Evolutionary conservation across 2,329 filamentous ascomycete genomes (phyloP), one percentile per base, ranked within the genome.

Genomic region (Penicillium psychrosexuale): DNA sequence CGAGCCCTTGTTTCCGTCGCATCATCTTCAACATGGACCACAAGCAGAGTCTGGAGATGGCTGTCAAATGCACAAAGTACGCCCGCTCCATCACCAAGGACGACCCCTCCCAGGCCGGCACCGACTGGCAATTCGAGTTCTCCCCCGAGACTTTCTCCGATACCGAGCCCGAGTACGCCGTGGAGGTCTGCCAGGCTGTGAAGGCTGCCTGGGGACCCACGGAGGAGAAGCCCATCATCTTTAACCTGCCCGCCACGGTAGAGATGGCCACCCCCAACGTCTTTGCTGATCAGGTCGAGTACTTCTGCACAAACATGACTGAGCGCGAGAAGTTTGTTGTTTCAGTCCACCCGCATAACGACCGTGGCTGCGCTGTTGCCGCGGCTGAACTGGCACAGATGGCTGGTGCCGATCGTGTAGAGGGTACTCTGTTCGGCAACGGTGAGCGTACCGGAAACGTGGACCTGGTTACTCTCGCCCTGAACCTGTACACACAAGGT

Each of bases 381-480:
- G 92, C 92, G 0, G 89, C 93, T 9, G 93, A 97, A 72, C 76
- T 97, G 66, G 93, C 89, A 7, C 92, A 97, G 74, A 97, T 97
- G 92, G 94, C 92, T 17, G 94, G 93, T 51, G 94, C 91, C 34
- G 90, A 97, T 75, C 81, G 94, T 70, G 93, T 97, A 13, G 93
- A 97, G 75, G 93, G 93, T 43, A 96, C 91, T 61, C 80, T 97
- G 37, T 95, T 97, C 69, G 91, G 92, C 49, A 97, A 97, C 65
- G 93, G 94, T 56, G 93, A 99, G 80, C 81, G 94, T 61, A 97
- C 93, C 0, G 94, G 93, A 60, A 97, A 97, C 67, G 91, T 97
- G 19, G 93, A 97, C 70, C 82, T 97, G 52, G 91, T 97, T 47
- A 97, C 92, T 33, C 81, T 97, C 53, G 94, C 85, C 30, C 80